Evolutionary conservation across 2,329 filamentous ascomycete species (phyloP).

Genomic region (Fusarium tanahbumbuense): DNA sequence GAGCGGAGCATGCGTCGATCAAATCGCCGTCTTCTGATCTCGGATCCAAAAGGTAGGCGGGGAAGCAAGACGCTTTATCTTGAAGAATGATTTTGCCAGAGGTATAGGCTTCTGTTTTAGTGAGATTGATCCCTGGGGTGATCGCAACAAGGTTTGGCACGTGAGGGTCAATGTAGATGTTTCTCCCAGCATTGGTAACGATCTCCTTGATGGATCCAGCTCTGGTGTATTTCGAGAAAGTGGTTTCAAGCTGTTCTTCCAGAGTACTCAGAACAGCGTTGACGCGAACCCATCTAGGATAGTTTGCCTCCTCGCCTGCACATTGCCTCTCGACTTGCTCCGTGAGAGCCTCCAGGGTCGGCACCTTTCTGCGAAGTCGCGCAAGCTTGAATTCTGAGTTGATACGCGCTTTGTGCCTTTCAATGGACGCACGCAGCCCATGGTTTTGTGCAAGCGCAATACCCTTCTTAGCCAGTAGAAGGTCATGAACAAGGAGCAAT

Average conservation of each 20-base stretch:
- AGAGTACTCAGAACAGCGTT: conserved; percentile 82
- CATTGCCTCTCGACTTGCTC: conserved; percentile 65
- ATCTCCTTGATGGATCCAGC: conserved; percentile 69
- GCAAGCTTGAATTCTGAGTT: conserved; percentile 85
- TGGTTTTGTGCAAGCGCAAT: conserved; percentile 85
- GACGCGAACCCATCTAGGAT: conserved; percentile 92
- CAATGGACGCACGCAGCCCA: conserved; percentile 78
- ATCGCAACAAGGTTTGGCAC: conserved; percentile 87
- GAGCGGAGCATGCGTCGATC: conserved; percentile 93
- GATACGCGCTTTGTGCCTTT: conserved; percentile 84
- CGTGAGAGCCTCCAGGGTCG: conserved; percentile 74
- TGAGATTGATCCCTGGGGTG: conserved; percentile 77
- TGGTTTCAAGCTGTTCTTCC: conserved; percentile 77
- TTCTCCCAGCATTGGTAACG: conserved; percentile 57
- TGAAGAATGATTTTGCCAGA: conserved; percentile 87
- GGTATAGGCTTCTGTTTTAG: conserved; percentile 77
- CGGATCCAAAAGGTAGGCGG: conserved; percentile 85
- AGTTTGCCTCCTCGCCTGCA: conserved; percentile 63
- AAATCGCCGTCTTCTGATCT: conserved; percentile 75
- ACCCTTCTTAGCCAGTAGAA: conserved; percentile 82
- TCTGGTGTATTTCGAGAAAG: conserved; percentile 73
- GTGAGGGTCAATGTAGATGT: conserved; percentile 79
- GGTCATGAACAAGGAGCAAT: conserved; percentile 86
- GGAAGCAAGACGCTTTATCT: conserved; percentile 97
- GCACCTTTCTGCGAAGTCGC: conserved; percentile 76